Evolutionary conservation across 179 eudicot species (phyloP).

Genomic region (Corrigiola litoralis): DNA sequence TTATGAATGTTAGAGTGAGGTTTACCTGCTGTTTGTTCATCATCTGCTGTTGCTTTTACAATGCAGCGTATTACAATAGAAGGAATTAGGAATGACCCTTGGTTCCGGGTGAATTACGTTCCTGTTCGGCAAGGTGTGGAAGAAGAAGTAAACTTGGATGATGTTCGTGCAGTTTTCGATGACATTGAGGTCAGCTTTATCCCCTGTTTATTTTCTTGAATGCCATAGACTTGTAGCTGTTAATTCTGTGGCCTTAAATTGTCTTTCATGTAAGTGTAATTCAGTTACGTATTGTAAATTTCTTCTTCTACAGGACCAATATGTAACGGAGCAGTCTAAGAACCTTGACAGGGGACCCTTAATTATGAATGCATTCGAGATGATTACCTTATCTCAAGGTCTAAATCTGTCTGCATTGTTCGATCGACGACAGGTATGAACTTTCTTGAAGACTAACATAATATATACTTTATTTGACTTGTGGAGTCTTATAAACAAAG

Average conservation of each 20-base stretch:
- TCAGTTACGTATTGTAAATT: background rate
- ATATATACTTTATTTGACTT: background rate
- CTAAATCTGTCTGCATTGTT: conserved; percentile 88
- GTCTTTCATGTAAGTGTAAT: no score
- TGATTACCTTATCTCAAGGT: conserved; percentile 96
- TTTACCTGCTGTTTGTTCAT: background rate
- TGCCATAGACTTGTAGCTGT: background rate
- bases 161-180: conserved; percentile 81
- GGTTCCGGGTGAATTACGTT: conserved; percentile 67
- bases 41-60: conserved; percentile 1
- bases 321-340: conserved; percentile 67
- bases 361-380: conserved; percentile 97
- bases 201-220: background rate
- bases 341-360: conserved; percentile 53
- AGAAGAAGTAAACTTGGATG: conserved; percentile 80
- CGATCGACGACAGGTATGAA: conserved; percentile 84
- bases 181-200: conserved; percentile 70
- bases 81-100: conserved; percentile 68
- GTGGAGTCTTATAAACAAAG: background rate
- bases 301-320: conserved; percentile 55
- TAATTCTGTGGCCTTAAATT: background rate
- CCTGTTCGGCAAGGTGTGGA: conserved; percentile 57
- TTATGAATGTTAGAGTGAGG: background rate
- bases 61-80: conserved; percentile 82
- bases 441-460: background rate